Percentiles rank a stretch among this genome's conserved stretches.
Evolutionary conservation across 2,329 filamentous ascomycete genomes (phyloP).

Genomic region (Trichothecium sympodiale): DNA sequence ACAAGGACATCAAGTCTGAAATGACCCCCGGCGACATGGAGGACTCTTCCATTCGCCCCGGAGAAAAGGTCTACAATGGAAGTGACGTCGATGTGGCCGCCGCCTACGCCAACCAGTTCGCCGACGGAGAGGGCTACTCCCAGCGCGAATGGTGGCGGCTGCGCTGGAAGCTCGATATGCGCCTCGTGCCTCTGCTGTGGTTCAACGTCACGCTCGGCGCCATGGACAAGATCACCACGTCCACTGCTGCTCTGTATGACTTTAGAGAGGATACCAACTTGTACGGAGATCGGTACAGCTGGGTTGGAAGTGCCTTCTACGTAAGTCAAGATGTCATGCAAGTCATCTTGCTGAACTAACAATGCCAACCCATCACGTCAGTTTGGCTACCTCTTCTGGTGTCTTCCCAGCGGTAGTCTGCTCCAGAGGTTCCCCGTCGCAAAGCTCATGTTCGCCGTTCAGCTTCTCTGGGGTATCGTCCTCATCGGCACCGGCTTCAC

Average conservation of each 20-base stretch:
- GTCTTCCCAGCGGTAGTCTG: constrained; percentile 18
- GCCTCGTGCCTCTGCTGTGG: constrained; percentile 12
- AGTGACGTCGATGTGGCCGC: constrained; percentile 5
- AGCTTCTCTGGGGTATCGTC: constrained; percentile 15
- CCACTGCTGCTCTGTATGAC: constrained; percentile 16
- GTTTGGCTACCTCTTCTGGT: constrained; percentile 22
- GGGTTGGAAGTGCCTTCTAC: constrained; percentile 15
- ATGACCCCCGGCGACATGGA: constrained; percentile 4
- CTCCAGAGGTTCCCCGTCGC: constrained; percentile 23
- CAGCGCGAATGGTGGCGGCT: constrained; percentile 7
- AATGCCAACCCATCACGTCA: constrained; percentile 4
- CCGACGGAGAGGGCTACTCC: constrained; percentile 5
- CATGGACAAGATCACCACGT: constrained; percentile 20
- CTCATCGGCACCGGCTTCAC: constrained; percentile 16
- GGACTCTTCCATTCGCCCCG: constrained; percentile 1
- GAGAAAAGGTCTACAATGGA: neutral
- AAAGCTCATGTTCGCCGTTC: constrained; percentile 15
- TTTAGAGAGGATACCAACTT: constrained; percentile 13
- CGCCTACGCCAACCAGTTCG: constrained; percentile 6
- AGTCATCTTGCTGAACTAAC: neutral
- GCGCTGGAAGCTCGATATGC: constrained; percentile 12
- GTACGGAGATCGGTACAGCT: constrained; percentile 14
- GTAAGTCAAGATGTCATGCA: constrained; percentile 6
- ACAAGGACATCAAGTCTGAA: constrained; percentile 1
- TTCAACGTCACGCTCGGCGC: constrained; percentile 16